Percentiles rank a stretch among this genome's conserved stretches.
Conservation (phyloP, 495 filamentous ascomycete genomes). For the Parmelia sp. region DNA sequence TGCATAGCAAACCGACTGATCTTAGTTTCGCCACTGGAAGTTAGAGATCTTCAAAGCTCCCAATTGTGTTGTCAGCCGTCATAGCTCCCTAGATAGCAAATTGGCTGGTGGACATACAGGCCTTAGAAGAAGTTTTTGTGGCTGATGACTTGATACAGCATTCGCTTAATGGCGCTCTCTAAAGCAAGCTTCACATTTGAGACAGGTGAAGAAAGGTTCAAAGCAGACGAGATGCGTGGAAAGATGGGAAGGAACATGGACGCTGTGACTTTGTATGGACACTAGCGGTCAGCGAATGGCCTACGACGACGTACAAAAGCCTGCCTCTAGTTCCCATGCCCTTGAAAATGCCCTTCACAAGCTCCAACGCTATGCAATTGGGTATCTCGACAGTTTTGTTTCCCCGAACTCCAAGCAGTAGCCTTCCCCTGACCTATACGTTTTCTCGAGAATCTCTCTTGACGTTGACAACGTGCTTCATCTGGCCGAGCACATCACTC, state of each 20-base stretch:
- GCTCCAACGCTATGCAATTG: slow-evolving; percentile 9
- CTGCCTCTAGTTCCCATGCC: background rate
- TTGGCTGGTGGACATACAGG: too few relatives aligned
- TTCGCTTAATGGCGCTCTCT: background rate
- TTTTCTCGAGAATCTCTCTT: slow-evolving; percentile 50
- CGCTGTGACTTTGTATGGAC: background rate
- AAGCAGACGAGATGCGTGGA: background rate
- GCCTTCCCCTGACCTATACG: slow-evolving; percentile 24
- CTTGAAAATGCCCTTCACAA: background rate
- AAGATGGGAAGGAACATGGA: background rate
- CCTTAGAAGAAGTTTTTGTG: background rate
- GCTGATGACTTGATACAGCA: background rate
- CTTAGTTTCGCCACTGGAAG: background rate
- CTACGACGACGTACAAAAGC: background rate
- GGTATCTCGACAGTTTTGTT: slow-evolving; percentile 9
- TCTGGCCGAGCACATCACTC: slow-evolving; percentile 55
- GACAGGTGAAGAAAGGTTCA: background rate
- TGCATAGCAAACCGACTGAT: background rate
- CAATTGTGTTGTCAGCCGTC: background rate
- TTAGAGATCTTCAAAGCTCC: background rate
- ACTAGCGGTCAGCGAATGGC: background rate
- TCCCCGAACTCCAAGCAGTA: slow-evolving; percentile 17
- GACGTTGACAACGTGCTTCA: slow-evolving; percentile 63
- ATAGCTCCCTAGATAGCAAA: background rate
- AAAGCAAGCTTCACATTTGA: background rate